A percentile compares a stretch with the other conserved stretches of the same genome.
phyloP scores from a whole-genome alignment of 176 grass and related monocot genomes.

The Oryza rufipogon region DNA sequence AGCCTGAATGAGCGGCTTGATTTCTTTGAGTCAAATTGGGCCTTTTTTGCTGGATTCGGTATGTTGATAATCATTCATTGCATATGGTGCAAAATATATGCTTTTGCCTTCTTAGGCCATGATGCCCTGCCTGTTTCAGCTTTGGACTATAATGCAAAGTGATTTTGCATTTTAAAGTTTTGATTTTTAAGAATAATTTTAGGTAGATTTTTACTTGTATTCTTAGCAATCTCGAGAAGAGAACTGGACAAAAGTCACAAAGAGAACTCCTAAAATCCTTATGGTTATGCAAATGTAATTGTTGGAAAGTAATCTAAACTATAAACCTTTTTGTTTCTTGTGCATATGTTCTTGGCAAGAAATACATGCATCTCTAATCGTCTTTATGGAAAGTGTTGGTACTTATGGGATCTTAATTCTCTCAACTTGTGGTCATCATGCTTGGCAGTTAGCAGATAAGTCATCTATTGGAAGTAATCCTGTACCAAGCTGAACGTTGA shows the following conservation, averaged over 20 bases:
- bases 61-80: conserved; percentile 39
- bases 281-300: background rate
- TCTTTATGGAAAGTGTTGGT: background rate
- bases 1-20: conserved; percentile 80
- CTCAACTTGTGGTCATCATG: background rate
- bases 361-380: background rate
- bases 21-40: conserved; percentile 97
- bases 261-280: background rate
- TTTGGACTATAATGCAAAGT: background rate
- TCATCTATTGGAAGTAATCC: background rate
- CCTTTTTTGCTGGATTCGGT: conserved; percentile 99
- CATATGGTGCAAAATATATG: conserved; percentile 16
- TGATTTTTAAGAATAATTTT: background rate
- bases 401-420: conserved; percentile 7
- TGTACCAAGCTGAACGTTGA: background rate
- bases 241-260: background rate
- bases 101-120: background rate
- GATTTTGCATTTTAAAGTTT: background rate
- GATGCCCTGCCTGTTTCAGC: background rate
- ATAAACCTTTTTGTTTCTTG: conserved; percentile 7
- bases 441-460: background rate
- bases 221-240: background rate
- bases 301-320: background rate
- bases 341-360: conserved; percentile 23
- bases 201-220: background rate